Evolutionary conservation across 306 rosid species (phyloP).

Genomic region (Heteromeles arbutifolia): DNA sequence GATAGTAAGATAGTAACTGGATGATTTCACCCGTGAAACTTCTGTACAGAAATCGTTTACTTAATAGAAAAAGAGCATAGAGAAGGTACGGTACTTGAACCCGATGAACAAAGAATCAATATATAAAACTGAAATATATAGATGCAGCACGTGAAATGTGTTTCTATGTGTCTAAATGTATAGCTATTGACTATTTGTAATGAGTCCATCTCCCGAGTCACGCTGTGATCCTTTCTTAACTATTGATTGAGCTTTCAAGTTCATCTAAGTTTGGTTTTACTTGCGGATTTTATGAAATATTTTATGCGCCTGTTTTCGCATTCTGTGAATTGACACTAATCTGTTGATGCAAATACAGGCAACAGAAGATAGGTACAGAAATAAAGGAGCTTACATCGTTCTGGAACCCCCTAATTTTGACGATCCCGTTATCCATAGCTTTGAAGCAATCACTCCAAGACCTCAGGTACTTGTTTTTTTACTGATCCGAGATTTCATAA

Average conservation of each 20-base stretch:
- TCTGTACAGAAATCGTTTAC: no score
- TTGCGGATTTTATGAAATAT: no score
- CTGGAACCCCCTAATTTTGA: conserved; percentile 70
- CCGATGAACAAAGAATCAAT: no score
- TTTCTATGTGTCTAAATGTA: neutral
- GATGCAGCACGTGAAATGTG: neutral
- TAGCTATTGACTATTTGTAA: neutral
- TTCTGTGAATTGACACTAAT: no score
- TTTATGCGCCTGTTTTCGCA: no score
- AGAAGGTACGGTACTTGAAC: no score
- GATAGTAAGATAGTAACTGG: no score
- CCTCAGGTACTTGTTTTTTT: conserved; percentile 49
- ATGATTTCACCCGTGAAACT: no score
- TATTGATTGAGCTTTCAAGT: neutral
- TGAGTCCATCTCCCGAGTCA: neutral
- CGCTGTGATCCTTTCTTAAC: neutral
- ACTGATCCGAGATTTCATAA: neutral
- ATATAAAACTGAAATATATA: no score
- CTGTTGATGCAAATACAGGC: conserved; percentile 34
- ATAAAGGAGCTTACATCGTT: conserved; percentile 78
- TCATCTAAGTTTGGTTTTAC: neutral
- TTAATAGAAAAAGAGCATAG: no score
- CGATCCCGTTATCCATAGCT: conserved; percentile 58
- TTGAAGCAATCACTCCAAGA: conserved; percentile 67
- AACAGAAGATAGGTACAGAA: conserved; percentile 55